These are phyloP conservation scores for Tuber magnatum DNA, from an alignment of 495 filamentous ascomycete species.

Conservation along the genomic window DNA sequence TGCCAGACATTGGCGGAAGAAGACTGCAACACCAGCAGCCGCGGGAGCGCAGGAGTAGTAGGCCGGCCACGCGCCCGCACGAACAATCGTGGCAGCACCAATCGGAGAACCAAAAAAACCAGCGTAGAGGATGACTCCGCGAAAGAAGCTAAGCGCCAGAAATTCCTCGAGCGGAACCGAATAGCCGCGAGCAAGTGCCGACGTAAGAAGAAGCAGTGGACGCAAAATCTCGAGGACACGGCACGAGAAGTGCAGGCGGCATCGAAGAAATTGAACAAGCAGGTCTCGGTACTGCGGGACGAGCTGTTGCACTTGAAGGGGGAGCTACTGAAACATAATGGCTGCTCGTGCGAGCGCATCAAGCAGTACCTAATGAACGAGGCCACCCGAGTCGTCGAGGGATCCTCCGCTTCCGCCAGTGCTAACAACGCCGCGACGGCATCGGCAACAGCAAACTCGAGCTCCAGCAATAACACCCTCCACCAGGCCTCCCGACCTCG, in stretches of 20 bases:
- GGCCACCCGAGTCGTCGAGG: constrained; percentile 37
- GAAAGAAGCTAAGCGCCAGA: constrained; percentile 31
- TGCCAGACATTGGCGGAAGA: neutral
- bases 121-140: constrained; percentile 5
- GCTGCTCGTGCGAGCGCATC: constrained; percentile 43
- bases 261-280: constrained; percentile 31
- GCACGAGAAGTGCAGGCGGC: constrained; percentile 29
- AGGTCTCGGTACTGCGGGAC: constrained; percentile 43
- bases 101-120: constrained; percentile 16
- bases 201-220: constrained; percentile 76
- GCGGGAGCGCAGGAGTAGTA: neutral
- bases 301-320: constrained; percentile 45
- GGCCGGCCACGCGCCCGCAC: neutral
- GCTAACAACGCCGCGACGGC: constrained; percentile 3
- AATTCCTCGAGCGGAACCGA: constrained; percentile 71
- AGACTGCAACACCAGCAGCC: neutral
- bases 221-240: constrained; percentile 53
- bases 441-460: constrained; percentile 8
- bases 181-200: constrained; percentile 80
- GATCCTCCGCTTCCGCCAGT: constrained; percentile 13
- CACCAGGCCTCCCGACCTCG: neutral
- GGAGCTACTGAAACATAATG: constrained; percentile 44
- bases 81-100: neutral
- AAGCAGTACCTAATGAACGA: constrained; percentile 40
- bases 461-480: neutral